These are phyloP conservation scores for Talaromyces pinophilus DNA, from an alignment of 2,329 filamentous ascomycete species.

Conservation along the genomic window DNA sequence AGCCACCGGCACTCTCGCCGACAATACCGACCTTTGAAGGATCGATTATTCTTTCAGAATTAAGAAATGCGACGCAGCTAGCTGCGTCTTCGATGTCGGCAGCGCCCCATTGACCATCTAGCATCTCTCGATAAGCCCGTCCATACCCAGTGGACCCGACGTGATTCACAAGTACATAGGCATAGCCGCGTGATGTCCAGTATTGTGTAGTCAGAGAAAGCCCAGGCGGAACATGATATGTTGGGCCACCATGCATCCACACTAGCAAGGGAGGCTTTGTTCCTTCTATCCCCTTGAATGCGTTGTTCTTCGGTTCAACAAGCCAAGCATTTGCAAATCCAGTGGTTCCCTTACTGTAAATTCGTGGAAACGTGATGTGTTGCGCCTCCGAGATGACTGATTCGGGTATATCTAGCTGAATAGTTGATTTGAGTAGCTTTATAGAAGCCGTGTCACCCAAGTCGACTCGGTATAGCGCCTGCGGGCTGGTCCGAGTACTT, in stretches of 20 bases:
- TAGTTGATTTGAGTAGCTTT: conserved; percentile 13
- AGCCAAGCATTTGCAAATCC: conserved; percentile 48
- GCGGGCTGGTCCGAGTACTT: conserved; percentile 10
- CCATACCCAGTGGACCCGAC: conserved; percentile 57
- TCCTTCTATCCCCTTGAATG: conserved; percentile 42
- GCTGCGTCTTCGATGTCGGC: conserved; percentile 55
- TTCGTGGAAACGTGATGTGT: conserved; percentile 15
- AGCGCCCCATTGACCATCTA: conserved; percentile 55
- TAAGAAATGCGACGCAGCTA: conserved; percentile 50
- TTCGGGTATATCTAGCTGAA: conserved; percentile 8
- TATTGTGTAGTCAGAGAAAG: conserved; percentile 54
- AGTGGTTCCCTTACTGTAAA: neutral
- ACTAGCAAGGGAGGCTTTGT: conserved; percentile 54
- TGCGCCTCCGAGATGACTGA: conserved; percentile 4
- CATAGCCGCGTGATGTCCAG: conserved; percentile 59
- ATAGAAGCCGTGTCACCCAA: neutral
- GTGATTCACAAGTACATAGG: conserved; percentile 56
- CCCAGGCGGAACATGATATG: conserved; percentile 46
- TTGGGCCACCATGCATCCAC: conserved; percentile 56
- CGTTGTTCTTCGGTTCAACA: conserved; percentile 53
- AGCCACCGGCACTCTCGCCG: conserved; percentile 57
- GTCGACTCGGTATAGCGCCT: conserved; percentile 17
- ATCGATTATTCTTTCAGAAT: conserved; percentile 40
- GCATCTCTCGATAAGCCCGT: conserved; percentile 51
- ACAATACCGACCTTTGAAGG: conserved; percentile 50